These are phyloP conservation scores for Malus fusca DNA, from an alignment of 306 rosid genomes.

Conservation along the genomic window DNA sequence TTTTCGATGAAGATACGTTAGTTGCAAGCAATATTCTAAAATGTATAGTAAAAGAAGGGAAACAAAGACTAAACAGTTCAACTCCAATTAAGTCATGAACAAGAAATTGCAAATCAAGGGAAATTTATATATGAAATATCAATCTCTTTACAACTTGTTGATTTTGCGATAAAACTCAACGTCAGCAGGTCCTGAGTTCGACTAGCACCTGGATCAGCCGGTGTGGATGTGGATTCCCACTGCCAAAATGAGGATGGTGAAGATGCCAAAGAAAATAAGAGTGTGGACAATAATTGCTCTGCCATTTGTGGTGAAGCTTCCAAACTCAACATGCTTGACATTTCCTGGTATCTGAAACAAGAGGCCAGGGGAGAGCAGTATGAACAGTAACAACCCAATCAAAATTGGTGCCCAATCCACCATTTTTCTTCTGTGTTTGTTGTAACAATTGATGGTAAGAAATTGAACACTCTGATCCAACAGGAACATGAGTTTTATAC, in stretches of 20 bases:
- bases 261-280: slow-evolving; percentile 34
- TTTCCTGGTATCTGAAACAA: slow-evolving; percentile 51
- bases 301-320: slow-evolving; percentile 43
- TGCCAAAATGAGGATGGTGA: slow-evolving; percentile 48
- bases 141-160: background rate
- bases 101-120: background rate
- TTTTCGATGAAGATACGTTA: no score
- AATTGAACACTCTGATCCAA: background rate
- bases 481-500: background rate
- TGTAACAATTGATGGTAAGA: background rate
- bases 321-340: slow-evolving; percentile 29
- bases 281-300: slow-evolving; percentile 45
- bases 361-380: slow-evolving; percentile 52
- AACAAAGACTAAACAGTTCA: background rate
- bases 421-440: slow-evolving; percentile 12
- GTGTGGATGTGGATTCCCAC: slow-evolving; percentile 34
- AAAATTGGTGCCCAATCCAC: slow-evolving; percentile 54
- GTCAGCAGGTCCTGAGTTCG: background rate
- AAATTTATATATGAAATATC: background rate
- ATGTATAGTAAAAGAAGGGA: no score
- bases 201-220: slow-evolving; percentile 1
- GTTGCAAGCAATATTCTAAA: no score
- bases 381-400: slow-evolving; percentile 37
- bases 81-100: background rate
- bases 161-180: background rate